These are phyloP conservation scores for Fusarium albidum DNA, from an alignment of 2,329 filamentous ascomycete species.

Conservation along the genomic window DNA sequence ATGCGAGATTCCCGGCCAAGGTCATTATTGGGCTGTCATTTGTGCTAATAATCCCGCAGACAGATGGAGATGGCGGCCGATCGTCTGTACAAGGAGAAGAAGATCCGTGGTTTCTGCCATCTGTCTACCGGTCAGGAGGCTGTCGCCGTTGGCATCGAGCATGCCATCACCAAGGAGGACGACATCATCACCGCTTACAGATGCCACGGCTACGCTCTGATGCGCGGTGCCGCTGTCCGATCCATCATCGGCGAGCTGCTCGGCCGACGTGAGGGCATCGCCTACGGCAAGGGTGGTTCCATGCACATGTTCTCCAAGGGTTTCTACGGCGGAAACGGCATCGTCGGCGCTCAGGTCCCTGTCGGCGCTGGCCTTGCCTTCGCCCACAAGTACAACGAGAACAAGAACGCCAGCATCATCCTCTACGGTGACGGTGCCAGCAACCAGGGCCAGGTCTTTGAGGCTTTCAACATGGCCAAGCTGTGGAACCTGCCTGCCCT, in stretches of 20 bases:
- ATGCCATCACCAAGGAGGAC: conserved; percentile 90
- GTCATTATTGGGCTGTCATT: neutral
- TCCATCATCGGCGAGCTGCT: conserved; percentile 96
- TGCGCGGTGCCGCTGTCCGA: conserved; percentile 90
- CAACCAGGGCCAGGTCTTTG: conserved; percentile 99
- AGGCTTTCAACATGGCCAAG: conserved; percentile 99
- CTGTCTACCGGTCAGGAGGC: conserved; percentile 98
- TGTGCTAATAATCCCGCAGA: conserved; percentile 60
- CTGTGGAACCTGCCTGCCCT: conserved; percentile 96
- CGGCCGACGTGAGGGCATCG: conserved; percentile 93
- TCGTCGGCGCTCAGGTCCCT: conserved; percentile 97
- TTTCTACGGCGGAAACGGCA: conserved; percentile 99
- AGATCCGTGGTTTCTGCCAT: conserved; percentile 99
- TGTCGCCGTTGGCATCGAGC: conserved; percentile 95
- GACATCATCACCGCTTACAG: conserved; percentile 98
- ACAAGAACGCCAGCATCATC: conserved; percentile 85
- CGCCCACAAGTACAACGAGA: conserved; percentile 91
- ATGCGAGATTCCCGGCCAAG: conserved; percentile 50
- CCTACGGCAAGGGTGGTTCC: conserved; percentile 98
- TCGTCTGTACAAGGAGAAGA: conserved; percentile 99
- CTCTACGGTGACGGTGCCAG: conserved; percentile 98
- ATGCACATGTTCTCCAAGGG: conserved; percentile 99
- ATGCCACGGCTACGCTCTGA: conserved; percentile 97
- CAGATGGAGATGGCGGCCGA: conserved; percentile 99
- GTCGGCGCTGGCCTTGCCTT: conserved; percentile 97